Evolutionary conservation across 768 basidiomycete species (phyloP), one percentile per base, ranked within the genome.

Genomic region (Thelephora aurantiotincta): DNA sequence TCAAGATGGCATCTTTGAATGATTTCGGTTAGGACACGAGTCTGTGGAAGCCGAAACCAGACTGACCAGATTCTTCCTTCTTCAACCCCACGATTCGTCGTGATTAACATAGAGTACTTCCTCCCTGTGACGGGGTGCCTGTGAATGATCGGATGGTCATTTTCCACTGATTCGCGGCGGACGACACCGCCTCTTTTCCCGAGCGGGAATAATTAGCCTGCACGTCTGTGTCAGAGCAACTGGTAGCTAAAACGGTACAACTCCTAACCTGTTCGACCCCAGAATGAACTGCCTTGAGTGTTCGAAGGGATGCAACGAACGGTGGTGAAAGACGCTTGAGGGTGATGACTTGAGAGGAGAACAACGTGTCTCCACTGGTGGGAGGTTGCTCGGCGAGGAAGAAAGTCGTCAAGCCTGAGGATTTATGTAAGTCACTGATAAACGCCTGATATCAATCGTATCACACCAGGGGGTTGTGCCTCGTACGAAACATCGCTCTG

Each of bases 51-150:
- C 34, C 54, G 46, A 30, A 11, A 51, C 51, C 38, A 54, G 33
- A 59, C 69, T 61, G 55, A 75, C 87, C 83, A 30, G 81, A 84
- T 61, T 91, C 87, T 60, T 91, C 85, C 22, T 70, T 64, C 70
- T 90, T 92, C 51, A 90, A 68, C n/a, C 84, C 89, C 19, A 89
- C 75, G 52, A 93, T 91, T 33, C 77, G 71, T 43, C 72, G 72
- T 72, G 72, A 67, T 91, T 90, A 50, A 94, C 85, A 60, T 83
- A 92, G 46, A 90, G 69, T 0, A 86, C 84, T 62, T 92, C 88
- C 52, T 84, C 78, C 85, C 87, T 0, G 89, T 92, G 23, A 91
- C 87, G 1, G 89, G 88, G 62, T 91, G 88, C 53, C 63, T 69
- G 51, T 87, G 68, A 23, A 93, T 71, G 22, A 92, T 63, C 2